These are phyloP conservation scores for Phoma sp. DNA, from an alignment of 2,329 filamentous ascomycete species.

Conservation along the genomic window DNA sequence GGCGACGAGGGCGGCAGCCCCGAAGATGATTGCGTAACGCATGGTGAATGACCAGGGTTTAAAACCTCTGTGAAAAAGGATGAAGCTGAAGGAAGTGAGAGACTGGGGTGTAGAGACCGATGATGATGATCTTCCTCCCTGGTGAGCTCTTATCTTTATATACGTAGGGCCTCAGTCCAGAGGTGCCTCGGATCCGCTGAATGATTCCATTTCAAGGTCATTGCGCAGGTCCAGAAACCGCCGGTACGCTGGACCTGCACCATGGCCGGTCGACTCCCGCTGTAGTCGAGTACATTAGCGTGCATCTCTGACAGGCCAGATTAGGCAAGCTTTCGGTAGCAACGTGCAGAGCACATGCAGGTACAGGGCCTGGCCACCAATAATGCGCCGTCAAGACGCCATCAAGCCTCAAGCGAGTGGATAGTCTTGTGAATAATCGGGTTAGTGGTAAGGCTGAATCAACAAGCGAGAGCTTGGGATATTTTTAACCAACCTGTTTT, in stretches of 20 bases:
- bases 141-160: conserved; percentile 10
- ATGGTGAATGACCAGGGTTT: conserved; percentile 19
- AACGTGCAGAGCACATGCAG: conserved; percentile 14
- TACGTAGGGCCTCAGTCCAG: conserved; percentile 4
- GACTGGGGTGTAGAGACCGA: conserved; percentile 12
- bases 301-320: conserved; percentile 8
- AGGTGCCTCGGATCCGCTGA: not conserved
- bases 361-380: conserved; percentile 12
- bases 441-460: conserved; percentile 16
- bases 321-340: conserved; percentile 2
- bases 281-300: conserved; percentile 19
- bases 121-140: conserved; percentile 8
- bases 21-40: conserved; percentile 31
- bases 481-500: conserved; percentile 20
- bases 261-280: conserved; percentile 9
- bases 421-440: not conserved
- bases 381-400: conserved; percentile 3
- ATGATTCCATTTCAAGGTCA: conserved; percentile 9
- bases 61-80: not conserved
- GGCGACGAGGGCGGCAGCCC: conserved; percentile 31
- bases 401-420: conserved; percentile 2
- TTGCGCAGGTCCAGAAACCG: conserved; percentile 1
- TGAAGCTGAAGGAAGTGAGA: conserved; percentile 9
- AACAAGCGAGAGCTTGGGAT: conserved; percentile 19
- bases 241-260: conserved; percentile 2